phyloP scores from a whole-genome alignment of 805 yeast genomes.

The Nadsonia fulvescens region DNA sequence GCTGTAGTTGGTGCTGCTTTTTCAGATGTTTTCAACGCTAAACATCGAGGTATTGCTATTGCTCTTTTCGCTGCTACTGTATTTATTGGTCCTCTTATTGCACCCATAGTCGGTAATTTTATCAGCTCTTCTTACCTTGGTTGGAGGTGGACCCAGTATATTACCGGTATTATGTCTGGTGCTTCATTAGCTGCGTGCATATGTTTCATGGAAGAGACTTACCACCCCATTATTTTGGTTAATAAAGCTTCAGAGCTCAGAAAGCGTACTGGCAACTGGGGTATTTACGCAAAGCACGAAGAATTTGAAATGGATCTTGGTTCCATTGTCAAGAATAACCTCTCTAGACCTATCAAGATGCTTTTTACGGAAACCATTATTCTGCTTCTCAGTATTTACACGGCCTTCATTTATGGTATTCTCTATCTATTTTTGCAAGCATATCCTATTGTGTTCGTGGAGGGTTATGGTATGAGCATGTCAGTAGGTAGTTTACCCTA shows the following conservation, averaged over 20 bases:
- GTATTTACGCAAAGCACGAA: constrained; percentile 60
- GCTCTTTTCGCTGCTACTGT: constrained; percentile 54
- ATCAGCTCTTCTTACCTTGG: constrained; percentile 42
- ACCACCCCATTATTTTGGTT: constrained; percentile 46
- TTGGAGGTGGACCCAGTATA: constrained; percentile 74
- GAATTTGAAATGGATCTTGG: constrained; percentile 33
- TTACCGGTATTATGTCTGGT: constrained; percentile 42
- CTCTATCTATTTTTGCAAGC: constrained; percentile 55
- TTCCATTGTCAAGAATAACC: constrained; percentile 42
- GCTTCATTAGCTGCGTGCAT: constrained; percentile 22
- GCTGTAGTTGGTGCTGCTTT: constrained; percentile 77
- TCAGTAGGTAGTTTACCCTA: constrained; percentile 69
- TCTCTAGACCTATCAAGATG: constrained; percentile 52
- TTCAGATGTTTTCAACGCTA: constrained; percentile 60
- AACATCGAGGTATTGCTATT: constrained; percentile 58
- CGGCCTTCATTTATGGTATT: constrained; percentile 65
- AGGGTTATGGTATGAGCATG: constrained; percentile 35
- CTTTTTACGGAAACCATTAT: constrained; percentile 52
- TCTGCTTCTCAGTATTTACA: constrained; percentile 45
- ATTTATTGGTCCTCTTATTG: constrained; percentile 63
- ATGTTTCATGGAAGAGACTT: constrained; percentile 43
- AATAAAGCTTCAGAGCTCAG: constrained; percentile 45
- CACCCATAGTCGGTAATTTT: constrained; percentile 66
- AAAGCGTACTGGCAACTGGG: constrained; percentile 60
- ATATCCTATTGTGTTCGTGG: constrained; percentile 51